Conservation (phyloP, 345 rosid species). For the Euphorbia peplus region DNA sequence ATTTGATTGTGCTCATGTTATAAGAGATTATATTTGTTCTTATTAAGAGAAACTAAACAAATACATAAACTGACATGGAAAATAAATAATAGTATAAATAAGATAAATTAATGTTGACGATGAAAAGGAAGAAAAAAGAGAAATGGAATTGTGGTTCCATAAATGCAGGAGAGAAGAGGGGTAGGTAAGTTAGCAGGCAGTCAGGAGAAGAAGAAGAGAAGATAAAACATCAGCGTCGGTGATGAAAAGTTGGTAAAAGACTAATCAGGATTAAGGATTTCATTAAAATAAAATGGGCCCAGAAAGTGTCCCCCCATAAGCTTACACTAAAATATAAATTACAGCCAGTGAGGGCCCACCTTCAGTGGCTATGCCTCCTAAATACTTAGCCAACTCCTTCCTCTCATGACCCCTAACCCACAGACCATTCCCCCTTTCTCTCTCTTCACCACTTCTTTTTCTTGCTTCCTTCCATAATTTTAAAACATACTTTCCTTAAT, state of each 20-base stretch:
- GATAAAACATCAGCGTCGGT: conserved; percentile 10
- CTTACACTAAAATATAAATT: conserved; percentile 18
- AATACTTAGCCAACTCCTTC: conserved; percentile 25
- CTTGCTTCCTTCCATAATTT: background rate
- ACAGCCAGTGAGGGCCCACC: conserved; percentile 24
- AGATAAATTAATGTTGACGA: too few species aligned
- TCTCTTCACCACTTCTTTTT: background rate
- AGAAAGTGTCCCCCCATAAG: conserved; percentile 22
- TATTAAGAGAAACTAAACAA: too few species aligned
- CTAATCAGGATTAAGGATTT: background rate
- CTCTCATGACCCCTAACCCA: conserved; percentile 36
- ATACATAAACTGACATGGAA: too few species aligned
- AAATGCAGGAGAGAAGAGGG: background rate
- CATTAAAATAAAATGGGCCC: conserved; percentile 16
- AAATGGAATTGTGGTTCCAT: background rate
- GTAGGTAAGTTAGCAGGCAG: background rate
- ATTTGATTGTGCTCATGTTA: too few species aligned
- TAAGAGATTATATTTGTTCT: too few species aligned
- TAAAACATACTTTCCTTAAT: background rate
- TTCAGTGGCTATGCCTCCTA: conserved; percentile 28
- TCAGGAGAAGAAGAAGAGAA: background rate
- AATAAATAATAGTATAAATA: too few species aligned
- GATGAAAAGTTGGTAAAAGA: background rate
- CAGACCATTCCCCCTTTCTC: conserved; percentile 25
- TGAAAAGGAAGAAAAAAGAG: too few species aligned